Base-by-base conservation (phyloP, 1,284 basidiomycete species). In the Cutaneotrichosporon mucoides region DNA sequence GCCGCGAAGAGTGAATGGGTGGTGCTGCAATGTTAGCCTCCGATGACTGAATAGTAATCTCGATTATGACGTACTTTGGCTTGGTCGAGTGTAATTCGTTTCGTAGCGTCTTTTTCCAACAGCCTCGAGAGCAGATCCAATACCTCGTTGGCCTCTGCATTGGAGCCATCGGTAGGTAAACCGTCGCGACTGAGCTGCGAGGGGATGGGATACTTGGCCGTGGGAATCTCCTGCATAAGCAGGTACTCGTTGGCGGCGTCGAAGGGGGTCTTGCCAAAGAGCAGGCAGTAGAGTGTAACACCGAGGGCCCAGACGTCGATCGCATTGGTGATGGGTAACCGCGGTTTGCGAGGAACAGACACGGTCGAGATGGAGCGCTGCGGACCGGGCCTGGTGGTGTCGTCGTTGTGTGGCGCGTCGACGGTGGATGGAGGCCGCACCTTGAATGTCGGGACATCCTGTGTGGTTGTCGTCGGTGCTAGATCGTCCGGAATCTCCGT, bases 241-340 rank as follows among this genome's bases (percentile, higher is more conserved):
- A 84, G 84, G 73, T 85, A 96, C 78, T 94, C 91, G 66, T 84
- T 82, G 60, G 84, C 80, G 46, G 83, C 77, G 75, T 84, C 67
- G 79, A 87, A 92, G 1, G 91, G 91, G 6, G 86, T 83, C 56
- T 80, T 81, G 33, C 92, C 96, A 68, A 97, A 98, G 2, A 98
- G 83, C 47, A 99, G 84, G 71, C 93, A 96, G 79, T 93, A 99
- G 11, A 98, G 81, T 1, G 96, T 99, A 40, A 98, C 89, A n/a
- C 96, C 96, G 7, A 99, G 84, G 0, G 96, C 94, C 95, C 95
- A 99, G n/a, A 99, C 85, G 71, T 99, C 96, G 73, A 99, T 96
- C 5, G 92, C 88, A 73, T 95, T 93, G 41, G 93, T 95, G 64
- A 99, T 89, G 1, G 84, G 83, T 3, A 86, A 86, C 24, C 87